Evolutionary conservation across 2,329 filamentous ascomycete genomes (phyloP).

Genomic region (Talaromyces sp.): DNA sequence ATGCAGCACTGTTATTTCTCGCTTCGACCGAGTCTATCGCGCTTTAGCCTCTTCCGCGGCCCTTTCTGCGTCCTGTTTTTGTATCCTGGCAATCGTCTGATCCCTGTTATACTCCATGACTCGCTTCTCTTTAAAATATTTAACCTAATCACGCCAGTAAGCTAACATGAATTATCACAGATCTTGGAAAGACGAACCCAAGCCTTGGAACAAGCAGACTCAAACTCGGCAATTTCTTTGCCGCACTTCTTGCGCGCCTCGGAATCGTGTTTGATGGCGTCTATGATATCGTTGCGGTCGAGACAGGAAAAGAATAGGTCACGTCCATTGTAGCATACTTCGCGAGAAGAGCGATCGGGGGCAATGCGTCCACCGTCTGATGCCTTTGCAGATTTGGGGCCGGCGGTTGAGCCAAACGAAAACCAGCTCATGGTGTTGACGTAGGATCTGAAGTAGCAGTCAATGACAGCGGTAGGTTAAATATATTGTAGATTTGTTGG

Average conservation of each 20-base stretch:
- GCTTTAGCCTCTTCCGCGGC: constrained; percentile 42
- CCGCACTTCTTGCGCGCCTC: constrained; percentile 56
- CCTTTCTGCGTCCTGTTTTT: constrained; percentile 64
- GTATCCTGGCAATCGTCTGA: constrained; percentile 68
- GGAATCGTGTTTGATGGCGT: constrained; percentile 59
- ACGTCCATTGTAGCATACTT: constrained; percentile 81
- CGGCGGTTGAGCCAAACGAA: constrained; percentile 46
- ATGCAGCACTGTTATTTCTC: constrained; percentile 7
- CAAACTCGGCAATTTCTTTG: constrained; percentile 61
- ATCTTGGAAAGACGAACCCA: constrained; percentile 62
- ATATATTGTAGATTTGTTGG: neutral
- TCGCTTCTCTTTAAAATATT: constrained; percentile 95
- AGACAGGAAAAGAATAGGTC: constrained; percentile 86
- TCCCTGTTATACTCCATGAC: constrained; percentile 88
- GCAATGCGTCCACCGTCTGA: constrained; percentile 64
- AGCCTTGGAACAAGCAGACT: constrained; percentile 77
- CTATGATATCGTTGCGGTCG: constrained; percentile 73
- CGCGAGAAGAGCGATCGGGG: constrained; percentile 76
- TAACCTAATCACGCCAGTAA: constrained; percentile 55
- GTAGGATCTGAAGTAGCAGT: neutral
- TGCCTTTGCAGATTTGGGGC: constrained; percentile 41
- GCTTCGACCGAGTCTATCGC: constrained; percentile 28
- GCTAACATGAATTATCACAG: neutral
- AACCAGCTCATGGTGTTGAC: constrained; percentile 29
- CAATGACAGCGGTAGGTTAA: neutral